Conservation (phyloP, 345 rosid species). For the Aethionema arabicum region DNA sequence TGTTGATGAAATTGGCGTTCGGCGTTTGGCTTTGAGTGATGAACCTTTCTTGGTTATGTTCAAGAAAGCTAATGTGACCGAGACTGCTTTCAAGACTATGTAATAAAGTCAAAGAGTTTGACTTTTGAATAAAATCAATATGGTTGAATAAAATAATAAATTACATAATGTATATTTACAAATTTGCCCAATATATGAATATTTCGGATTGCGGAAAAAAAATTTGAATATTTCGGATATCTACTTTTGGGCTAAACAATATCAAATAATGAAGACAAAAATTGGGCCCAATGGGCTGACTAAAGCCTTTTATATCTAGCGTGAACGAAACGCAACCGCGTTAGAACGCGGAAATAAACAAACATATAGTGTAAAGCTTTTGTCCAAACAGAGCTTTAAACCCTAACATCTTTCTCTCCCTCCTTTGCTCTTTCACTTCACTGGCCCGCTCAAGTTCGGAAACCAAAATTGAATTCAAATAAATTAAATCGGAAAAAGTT, state of each 20-base stretch:
- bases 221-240: too few species aligned
- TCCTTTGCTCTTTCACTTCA: constrained; percentile 9
- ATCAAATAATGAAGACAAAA: background rate
- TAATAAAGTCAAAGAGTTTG: background rate
- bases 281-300: constrained; percentile 19
- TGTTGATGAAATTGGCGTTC: constrained; percentile 36
- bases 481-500: background rate
- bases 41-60: constrained; percentile 53
- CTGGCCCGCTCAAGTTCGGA: constrained; percentile 19
- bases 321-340: constrained; percentile 23
- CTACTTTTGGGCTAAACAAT: too few species aligned
- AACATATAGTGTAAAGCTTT: background rate
- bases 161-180: background rate
- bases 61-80: constrained; percentile 44
- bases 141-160: too few species aligned
- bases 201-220: too few species aligned
- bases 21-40: constrained; percentile 53
- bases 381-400: constrained; percentile 1
- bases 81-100: constrained; percentile 26
- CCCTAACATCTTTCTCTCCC: background rate
- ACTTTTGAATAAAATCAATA: constrained; percentile 4
- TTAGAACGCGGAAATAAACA: background rate
- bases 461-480: constrained; percentile 18
- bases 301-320: constrained; percentile 15
- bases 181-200: too few species aligned